Evolutionary conservation across 108 stramenopile genomes (phyloP).

Genomic region (Schizochytrium sp.): DNA sequence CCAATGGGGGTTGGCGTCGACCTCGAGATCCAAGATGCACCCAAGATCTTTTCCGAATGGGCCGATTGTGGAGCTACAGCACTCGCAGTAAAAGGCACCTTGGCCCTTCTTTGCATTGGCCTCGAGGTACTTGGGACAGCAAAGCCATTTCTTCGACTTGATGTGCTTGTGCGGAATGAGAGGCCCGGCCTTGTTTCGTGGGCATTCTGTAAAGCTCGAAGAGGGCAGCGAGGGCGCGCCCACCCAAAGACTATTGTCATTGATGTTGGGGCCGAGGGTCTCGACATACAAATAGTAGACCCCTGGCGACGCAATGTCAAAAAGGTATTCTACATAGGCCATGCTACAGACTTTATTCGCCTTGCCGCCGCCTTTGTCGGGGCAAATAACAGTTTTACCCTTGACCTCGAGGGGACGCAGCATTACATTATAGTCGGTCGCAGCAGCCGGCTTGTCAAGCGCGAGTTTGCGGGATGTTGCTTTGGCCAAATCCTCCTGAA

Average conservation of each 20-base stretch:
- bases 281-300: background rate
- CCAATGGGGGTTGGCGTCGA: background rate
- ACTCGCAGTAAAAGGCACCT: background rate
- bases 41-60: background rate
- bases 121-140: background rate
- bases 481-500: background rate
- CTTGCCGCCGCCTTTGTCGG: constrained; percentile 13
- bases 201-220: background rate
- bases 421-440: background rate
- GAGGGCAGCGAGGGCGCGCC: background rate
- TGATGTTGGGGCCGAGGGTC: constrained; percentile 1
- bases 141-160: constrained; percentile 12
- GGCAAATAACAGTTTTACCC: background rate
- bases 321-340: constrained; percentile 13
- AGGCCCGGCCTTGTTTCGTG: background rate
- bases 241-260: constrained; percentile 5
- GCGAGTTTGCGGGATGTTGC: background rate
- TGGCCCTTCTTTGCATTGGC: constrained; percentile 1
- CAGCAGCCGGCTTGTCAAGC: background rate
- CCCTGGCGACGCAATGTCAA: background rate
- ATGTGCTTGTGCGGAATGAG: constrained; percentile 9
- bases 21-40: constrained; percentile 14
- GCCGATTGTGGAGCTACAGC: background rate
- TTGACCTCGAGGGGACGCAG: background rate
- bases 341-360: background rate